These are phyloP conservation scores for Annulohypoxylon moriforme DNA, from an alignment of 495 filamentous ascomycete genomes.

Conservation along the genomic window DNA sequence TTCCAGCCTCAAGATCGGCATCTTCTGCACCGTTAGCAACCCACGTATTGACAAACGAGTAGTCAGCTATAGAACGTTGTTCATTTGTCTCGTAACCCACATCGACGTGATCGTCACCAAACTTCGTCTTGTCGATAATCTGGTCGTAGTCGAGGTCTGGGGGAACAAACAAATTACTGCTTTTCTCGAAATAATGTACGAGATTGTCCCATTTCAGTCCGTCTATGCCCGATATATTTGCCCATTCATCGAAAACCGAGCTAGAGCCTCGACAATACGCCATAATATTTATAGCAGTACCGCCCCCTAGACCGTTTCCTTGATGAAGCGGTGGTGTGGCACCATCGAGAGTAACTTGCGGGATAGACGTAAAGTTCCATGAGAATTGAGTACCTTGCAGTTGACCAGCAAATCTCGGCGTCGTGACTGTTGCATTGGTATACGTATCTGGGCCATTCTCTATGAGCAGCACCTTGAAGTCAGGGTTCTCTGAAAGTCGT, in stretches of 20 bases:
- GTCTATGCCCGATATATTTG: slow-evolving; percentile 51
- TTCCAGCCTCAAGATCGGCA: slow-evolving; percentile 19
- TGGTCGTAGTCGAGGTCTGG: slow-evolving; percentile 18
- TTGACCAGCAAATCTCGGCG: slow-evolving; percentile 48
- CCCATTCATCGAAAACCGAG: slow-evolving; percentile 56
- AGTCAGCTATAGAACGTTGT: slow-evolving; percentile 10
- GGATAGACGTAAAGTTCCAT: slow-evolving; percentile 42
- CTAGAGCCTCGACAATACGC: slow-evolving; percentile 38
- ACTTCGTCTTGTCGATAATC: slow-evolving; percentile 11
- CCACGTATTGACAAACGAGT: slow-evolving; percentile 24
- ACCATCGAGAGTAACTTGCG: slow-evolving; percentile 58
- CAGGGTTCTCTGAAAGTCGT: slow-evolving; percentile 59
- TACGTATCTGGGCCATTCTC: slow-evolving; percentile 55
- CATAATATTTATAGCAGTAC: slow-evolving; percentile 42
- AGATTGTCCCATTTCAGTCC: slow-evolving; percentile 52
- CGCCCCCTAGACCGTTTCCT: slow-evolving; percentile 49
- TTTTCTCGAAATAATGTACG: slow-evolving; percentile 44
- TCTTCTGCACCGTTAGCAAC: slow-evolving; percentile 16
- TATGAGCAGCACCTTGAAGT: slow-evolving; percentile 56
- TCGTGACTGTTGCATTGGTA: slow-evolving; percentile 22
- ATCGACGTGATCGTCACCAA: slow-evolving; percentile 19
- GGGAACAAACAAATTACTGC: slow-evolving; percentile 28
- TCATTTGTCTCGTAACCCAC: slow-evolving; percentile 15
- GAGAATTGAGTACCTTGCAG: slow-evolving; percentile 28
- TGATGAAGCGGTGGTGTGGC: slow-evolving; percentile 56